Conservation (phyloP, 768 basidiomycete genomes). For the Collybiopsis confluens region DNA sequence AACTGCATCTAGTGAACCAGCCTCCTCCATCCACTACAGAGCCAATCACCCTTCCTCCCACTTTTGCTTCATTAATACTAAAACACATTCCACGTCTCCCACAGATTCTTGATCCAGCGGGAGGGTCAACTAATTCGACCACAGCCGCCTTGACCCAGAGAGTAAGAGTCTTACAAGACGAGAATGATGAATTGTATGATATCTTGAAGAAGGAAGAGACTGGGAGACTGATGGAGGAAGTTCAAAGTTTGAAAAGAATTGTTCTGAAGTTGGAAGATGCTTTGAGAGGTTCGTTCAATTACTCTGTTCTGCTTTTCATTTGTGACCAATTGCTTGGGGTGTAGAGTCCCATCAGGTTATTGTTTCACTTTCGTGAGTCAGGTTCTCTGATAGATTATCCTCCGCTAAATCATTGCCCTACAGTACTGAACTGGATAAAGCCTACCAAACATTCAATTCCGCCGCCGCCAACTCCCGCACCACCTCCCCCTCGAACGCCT, state of each 20-base stretch:
- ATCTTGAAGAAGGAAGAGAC: slow-evolving; percentile 72
- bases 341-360: slow-evolving; percentile 79
- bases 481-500: neutral
- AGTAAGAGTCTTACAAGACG: slow-evolving; percentile 70
- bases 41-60: slow-evolving; percentile 64
- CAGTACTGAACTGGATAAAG: slow-evolving; percentile 76
- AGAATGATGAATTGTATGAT: slow-evolving; percentile 84
- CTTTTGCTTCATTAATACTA: slow-evolving; percentile 62
- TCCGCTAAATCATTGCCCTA: slow-evolving; percentile 4
- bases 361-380: slow-evolving; percentile 63
- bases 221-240: slow-evolving; percentile 79
- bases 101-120: slow-evolving; percentile 23
- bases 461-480: slow-evolving; percentile 28
- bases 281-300: slow-evolving; percentile 56
- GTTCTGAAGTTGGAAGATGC: slow-evolving; percentile 71
- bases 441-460: slow-evolving; percentile 58
- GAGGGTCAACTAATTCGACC: slow-evolving; percentile 47
- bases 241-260: slow-evolving; percentile 60
- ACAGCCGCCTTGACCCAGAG: slow-evolving; percentile 74
- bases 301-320: slow-evolving; percentile 9
- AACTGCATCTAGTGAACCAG: slow-evolving; percentile 60
- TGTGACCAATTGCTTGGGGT: neutral
- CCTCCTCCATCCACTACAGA: slow-evolving; percentile 57
- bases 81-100: slow-evolving; percentile 56
- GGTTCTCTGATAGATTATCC: slow-evolving; percentile 7